Evolutionary conservation across 805 yeast genomes (phyloP), one percentile per base, ranked within the genome.

Genomic region (Suhomyces canberraensis): DNA sequence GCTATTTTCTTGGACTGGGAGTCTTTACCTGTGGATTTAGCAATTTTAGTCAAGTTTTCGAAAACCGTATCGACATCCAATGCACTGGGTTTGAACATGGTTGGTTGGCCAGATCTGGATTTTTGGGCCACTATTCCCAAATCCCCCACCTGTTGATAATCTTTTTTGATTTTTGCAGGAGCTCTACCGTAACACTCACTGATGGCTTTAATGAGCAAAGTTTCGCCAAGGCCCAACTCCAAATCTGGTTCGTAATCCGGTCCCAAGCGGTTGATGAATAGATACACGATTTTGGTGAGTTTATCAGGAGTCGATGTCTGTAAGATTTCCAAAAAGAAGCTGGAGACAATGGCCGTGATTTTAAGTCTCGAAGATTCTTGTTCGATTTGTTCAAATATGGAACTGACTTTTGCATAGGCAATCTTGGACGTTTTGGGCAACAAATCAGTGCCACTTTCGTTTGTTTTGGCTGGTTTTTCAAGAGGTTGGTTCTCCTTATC

Each of bases 231-330:
- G 0, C 98, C 98, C 17, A 93, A 68, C 54, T 93, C 98, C 39
- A 91, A 65, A 20, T 95, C 97, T 2, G 73, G 71, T 54, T 88
- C 96, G 54, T 93, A 93, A 57, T 93, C 98, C 0, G 98, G 98
- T 0, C 97, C 96, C 8, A 90, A 64, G 42, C 91, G 69, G 56
- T 91, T 91, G 55, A 91, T 89, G 61, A 85, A 84, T 13, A 93
- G 71, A 50, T 91, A 93, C 1, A 90, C 84, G 1, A 87, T 79
- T 37, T 76, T 78, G 5, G 86, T 71, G 36, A 93, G 61, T 29
- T 77, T 70, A n/a, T 61, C 65, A 4, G 61, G 58, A 2, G 57
- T 41, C 20, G 60, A 49, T 29, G 73, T 67, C 18, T 71, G 57
- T 36, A 93, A 64, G 0, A 88, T 79, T 28, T 76, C 74, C 9